Evolutionary conservation across 768 basidiomycete genomes (phyloP), one percentile per base, ranked within the genome.

Genomic region (Gymnopilus junonius): DNA sequence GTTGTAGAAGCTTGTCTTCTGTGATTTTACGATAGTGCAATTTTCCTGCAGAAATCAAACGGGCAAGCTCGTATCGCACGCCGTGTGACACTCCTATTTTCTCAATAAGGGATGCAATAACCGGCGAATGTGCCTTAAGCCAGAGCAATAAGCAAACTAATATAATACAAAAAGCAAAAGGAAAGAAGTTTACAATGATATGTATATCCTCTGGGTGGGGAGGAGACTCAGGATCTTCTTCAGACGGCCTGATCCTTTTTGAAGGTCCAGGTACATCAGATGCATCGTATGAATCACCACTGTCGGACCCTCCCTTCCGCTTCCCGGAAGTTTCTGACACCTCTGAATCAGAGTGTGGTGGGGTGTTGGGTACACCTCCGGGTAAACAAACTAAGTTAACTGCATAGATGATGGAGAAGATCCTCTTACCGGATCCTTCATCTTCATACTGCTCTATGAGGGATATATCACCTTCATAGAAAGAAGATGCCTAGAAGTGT

Each of bases 51-150:
- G 65, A 65, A 27, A 83, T 66, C 8, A 83, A 70, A 0, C 84
- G 79, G 0, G 80, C 83, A 21, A 88, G 77, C 63, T 87, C 85
- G 43, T 61, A 70, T 27, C 58, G 55, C 34, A 70, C 64, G 17
- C 69, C 69, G 14, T 39, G 40, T 2, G 59, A 17, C n/a, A 72
- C 8, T 15, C 63, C 35, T 4, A 57, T 34, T 23, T 59, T 57
- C 0, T 68, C 55, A 23, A 71, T 63, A 11, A 66, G 45, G 12
- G 40, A 8, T 2, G 53, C 43, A 3, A 60, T 64, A 4, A 25
- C 20, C 1, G 59, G 59, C 23, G 57, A 65, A 54, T 69, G 61
- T n/a, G 65, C 69, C 68, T 71, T 62, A 25, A 27, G 37, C n/a
- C n/a, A 20, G 17, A 31, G 17, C 1, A 34, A 37, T 35, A 8